A percentile compares a stretch with the other conserved stretches of the same genome.
phyloP scores from a whole-genome alignment of 2,329 filamentous ascomycete species.

The Stachybotrys chartarum region DNA sequence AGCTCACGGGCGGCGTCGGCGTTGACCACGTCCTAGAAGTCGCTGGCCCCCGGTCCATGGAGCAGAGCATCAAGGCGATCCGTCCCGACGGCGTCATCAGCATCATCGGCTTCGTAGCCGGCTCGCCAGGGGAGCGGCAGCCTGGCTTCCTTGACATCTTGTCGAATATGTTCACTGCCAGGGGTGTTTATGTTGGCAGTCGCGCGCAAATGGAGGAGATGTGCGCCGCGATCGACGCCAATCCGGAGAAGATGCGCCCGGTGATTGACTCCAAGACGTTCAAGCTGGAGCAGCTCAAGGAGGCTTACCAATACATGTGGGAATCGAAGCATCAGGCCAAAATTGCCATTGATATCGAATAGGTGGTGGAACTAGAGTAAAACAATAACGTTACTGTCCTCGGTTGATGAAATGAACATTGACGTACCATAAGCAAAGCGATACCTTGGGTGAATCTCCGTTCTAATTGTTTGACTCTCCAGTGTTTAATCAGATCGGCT shows the following conservation, averaged over 20 bases:
- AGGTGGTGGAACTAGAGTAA: slow-evolving; percentile 1
- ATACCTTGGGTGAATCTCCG: too few relatives aligned
- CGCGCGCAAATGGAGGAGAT: slow-evolving; percentile 44
- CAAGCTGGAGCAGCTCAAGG: slow-evolving; percentile 33
- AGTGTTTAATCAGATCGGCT: too few relatives aligned
- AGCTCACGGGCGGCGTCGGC: slow-evolving; percentile 34
- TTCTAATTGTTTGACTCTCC: too few relatives aligned
- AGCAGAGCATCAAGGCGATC: slow-evolving; percentile 36
- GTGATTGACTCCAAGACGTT: slow-evolving; percentile 40
- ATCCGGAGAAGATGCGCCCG: slow-evolving; percentile 33
- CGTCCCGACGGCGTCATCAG: slow-evolving; percentile 38
- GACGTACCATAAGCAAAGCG: too few relatives aligned
- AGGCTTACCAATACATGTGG: slow-evolving; percentile 35
- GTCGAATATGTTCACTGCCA: slow-evolving; percentile 27
- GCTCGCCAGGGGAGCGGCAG: slow-evolving; percentile 13
- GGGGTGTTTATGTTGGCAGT: slow-evolving; percentile 40
- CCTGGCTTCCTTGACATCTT: slow-evolving; percentile 26
- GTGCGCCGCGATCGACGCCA: slow-evolving; percentile 39
- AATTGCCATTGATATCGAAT: slow-evolving; percentile 24
- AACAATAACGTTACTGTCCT: neutral
- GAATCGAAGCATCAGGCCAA: slow-evolving; percentile 31
- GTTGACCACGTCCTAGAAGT: slow-evolving; percentile 43
- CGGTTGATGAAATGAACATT: too few relatives aligned
- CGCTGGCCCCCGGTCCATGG: slow-evolving; percentile 34
- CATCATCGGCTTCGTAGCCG: slow-evolving; percentile 30